A percentile compares a stretch with the other conserved stretches of the same genome.
Evolutionary conservation across 2,329 filamentous ascomycete species (phyloP).

Genomic region (Diatrype stigma): DNA sequence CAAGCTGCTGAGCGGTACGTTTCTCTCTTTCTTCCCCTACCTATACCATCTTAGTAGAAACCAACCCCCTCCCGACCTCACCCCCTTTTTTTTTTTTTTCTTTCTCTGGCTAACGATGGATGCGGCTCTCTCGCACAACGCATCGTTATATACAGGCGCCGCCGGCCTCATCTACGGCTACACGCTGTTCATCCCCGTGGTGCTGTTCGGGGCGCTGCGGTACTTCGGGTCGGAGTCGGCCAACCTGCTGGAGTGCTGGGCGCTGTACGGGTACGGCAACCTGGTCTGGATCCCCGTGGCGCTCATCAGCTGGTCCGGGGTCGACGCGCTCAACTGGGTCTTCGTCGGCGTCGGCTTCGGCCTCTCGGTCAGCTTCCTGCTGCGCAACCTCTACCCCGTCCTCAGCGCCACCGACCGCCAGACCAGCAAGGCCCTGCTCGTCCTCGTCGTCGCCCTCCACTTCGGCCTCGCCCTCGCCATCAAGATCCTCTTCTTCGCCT

Average conservation of each 20-base stretch:
- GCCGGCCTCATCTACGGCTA: conserved; percentile 95
- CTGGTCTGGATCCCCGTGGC: conserved; percentile 96
- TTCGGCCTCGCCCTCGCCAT: conserved; percentile 89
- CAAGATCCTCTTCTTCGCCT: conserved; percentile 94
- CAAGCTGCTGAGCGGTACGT: conserved; percentile 72
- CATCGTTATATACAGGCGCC: conserved; percentile 59
- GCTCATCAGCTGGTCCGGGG: conserved; percentile 81
- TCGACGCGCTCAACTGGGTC: conserved; percentile 85
- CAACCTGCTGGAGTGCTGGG: conserved; percentile 92
- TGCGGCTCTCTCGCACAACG: background rate
- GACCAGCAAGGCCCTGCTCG: conserved; percentile 80
- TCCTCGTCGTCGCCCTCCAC: conserved; percentile 81
- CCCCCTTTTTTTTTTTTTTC: too few species aligned
- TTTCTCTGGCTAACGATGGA: too few species aligned
- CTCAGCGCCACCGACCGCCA: conserved; percentile 89
- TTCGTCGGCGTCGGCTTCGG: conserved; percentile 87
- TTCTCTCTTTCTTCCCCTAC: background rate
- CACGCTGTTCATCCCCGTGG: conserved; percentile 79
- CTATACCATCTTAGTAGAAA: too few species aligned
- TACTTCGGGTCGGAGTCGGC: conserved; percentile 95
- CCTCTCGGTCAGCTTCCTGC: conserved; percentile 75
- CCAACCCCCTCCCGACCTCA: background rate
- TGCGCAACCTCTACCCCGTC: conserved; percentile 86
- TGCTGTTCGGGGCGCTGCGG: conserved; percentile 79
- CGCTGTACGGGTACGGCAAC: conserved; percentile 93